Conservation (phyloP, 129 eudicot species). For the Arctium minus region DNA sequence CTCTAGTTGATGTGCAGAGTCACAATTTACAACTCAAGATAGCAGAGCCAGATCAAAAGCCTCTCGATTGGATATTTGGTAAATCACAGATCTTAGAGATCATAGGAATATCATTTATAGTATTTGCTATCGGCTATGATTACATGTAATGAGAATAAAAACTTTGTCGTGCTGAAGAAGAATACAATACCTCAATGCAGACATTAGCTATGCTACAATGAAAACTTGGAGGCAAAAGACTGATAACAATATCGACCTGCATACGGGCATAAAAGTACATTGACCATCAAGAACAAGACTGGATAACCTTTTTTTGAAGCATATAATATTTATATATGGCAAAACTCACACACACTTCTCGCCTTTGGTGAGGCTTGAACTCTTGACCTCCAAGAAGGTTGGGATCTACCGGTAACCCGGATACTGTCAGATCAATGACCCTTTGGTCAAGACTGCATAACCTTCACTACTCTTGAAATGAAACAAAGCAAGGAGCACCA, state of each 20-base stretch:
- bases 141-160: neutral
- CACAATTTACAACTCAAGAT: neutral
- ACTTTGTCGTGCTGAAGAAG: neutral
- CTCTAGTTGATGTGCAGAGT: neutral
- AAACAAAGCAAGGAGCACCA: slow-evolving; percentile 9
- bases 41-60: neutral
- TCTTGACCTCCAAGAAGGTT: neutral
- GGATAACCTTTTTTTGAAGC: neutral
- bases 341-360: neutral
- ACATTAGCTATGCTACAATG: slow-evolving; percentile 68
- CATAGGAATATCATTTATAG: neutral
- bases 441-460: neutral
- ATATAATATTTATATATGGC: neutral
- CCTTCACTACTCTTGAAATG: neutral
- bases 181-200: slow-evolving; percentile 68
- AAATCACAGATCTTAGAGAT: neutral
- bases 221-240: slow-evolving; percentile 90
- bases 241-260: slow-evolving; percentile 92
- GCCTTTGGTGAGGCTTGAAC: neutral
- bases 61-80: neutral
- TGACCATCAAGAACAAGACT: neutral
- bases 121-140: neutral
- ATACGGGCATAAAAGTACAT: slow-evolving; percentile 18
- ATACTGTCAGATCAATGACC: neutral
- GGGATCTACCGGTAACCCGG: neutral